Percentiles rank a stretch among this genome's conserved stretches.
Evolutionary conservation across 768 basidiomycete species (phyloP).

Genomic region (Trametes meyenii): DNA sequence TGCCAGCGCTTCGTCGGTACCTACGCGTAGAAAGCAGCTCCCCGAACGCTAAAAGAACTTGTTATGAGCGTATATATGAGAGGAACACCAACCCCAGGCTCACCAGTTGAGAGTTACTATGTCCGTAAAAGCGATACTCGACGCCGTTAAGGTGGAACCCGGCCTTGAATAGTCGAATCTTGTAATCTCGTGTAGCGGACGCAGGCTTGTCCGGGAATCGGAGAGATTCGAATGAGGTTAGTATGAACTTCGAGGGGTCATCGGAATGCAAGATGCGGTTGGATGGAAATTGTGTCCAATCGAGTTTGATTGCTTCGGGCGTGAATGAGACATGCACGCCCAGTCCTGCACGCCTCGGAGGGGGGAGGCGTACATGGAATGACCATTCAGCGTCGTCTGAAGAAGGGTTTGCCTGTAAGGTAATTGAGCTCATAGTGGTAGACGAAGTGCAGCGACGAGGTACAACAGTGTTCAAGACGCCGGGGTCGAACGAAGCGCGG

Average conservation of each 20-base stretch:
- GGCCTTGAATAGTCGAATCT: constrained; percentile 52
- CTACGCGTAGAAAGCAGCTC: constrained; percentile 64
- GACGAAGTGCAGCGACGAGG: not conserved
- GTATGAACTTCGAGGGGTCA: constrained; percentile 57
- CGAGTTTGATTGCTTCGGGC: constrained; percentile 51
- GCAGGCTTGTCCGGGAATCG: constrained; percentile 57
- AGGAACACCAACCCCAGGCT: constrained; percentile 19
- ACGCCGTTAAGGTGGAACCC: constrained; percentile 60
- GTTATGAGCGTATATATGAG: not conserved
- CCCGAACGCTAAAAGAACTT: constrained; percentile 49
- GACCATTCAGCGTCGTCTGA: constrained; percentile 57
- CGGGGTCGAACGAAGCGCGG: not conserved
- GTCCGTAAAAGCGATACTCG: constrained; percentile 71
- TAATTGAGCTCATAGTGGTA: constrained; percentile 38
- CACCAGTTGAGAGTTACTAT: constrained; percentile 72
- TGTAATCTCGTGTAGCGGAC: constrained; percentile 55
- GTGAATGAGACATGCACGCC: constrained; percentile 59
- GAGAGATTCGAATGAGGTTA: constrained; percentile 54
- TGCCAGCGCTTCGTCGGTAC: constrained; percentile 60
- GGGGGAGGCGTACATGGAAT: constrained; percentile 36
- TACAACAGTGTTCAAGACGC: not conserved
- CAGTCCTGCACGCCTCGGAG: constrained; percentile 13
- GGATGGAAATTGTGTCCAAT: constrained; percentile 51
- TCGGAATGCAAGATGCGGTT: constrained; percentile 64
- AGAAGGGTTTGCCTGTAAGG: constrained; percentile 44